These are phyloP conservation scores for Plasmodium inui DNA, from an alignment of 169 alveolate genomes.

Conservation along the genomic window DNA sequence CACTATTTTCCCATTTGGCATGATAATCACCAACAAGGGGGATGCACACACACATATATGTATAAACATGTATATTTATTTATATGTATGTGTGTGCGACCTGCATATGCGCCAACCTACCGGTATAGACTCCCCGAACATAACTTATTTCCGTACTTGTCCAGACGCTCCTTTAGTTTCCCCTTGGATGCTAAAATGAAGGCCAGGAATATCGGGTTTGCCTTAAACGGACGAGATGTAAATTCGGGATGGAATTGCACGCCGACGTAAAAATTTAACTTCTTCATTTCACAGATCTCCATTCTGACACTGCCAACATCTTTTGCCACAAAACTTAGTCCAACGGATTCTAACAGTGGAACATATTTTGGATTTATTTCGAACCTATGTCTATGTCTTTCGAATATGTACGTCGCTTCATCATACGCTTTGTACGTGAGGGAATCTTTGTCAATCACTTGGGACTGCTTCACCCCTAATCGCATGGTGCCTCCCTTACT, in stretches of 20 bases:
- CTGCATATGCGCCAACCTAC: not conserved
- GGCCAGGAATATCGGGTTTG: slow-evolving; percentile 91
- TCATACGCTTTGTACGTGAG: slow-evolving; percentile 92
- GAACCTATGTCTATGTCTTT: slow-evolving; percentile 96
- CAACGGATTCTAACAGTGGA: slow-evolving; percentile 87
- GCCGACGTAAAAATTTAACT: slow-evolving; percentile 94
- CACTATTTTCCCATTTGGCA: not conserved
- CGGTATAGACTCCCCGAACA: slow-evolving; percentile 79
- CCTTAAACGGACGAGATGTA: slow-evolving; percentile 90
- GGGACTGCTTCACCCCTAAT: slow-evolving; percentile 92
- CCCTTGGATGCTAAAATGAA: slow-evolving; percentile 88
- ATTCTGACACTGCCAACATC: slow-evolving; percentile 91
- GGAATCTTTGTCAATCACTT: slow-evolving; percentile 87
- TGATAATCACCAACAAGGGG: not conserved
- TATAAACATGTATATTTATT: no score
- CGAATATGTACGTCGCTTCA: slow-evolving; percentile 87
- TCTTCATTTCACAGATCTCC: slow-evolving; percentile 91
- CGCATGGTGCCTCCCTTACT: slow-evolving; percentile 95
- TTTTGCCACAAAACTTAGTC: slow-evolving; percentile 91
- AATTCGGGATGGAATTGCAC: slow-evolving; percentile 97
- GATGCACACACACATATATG: not conserved
- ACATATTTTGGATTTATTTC: slow-evolving; percentile 93
- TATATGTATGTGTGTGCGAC: not conserved
- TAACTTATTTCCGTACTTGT: slow-evolving; percentile 78
- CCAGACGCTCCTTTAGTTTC: slow-evolving; percentile 77